Evolutionary conservation across 441 rosid species (phyloP).

Genomic region (Adansonia rubrostipa): DNA sequence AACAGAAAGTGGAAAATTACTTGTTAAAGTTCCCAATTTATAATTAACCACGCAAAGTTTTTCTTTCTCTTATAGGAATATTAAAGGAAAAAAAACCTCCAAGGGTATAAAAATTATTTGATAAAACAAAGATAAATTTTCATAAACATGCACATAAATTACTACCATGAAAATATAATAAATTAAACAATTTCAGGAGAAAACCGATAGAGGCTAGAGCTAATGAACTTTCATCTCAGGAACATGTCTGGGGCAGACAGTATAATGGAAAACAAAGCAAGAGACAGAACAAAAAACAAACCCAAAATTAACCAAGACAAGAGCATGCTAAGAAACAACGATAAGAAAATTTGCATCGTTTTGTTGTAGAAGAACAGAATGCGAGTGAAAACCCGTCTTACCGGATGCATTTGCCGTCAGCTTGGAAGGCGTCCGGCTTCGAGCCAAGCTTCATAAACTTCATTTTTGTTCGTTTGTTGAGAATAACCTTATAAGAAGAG

Average conservation of each 20-base stretch:
- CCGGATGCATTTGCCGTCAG: constrained; percentile 76
- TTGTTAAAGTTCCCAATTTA: constrained; percentile 11
- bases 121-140: neutral
- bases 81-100: neutral
- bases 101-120: neutral
- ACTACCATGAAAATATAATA: neutral
- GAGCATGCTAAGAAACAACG: constrained; percentile 3
- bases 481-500: constrained; percentile 25
- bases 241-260: constrained; percentile 23
- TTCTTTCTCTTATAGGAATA: neutral
- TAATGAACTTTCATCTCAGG: neutral
- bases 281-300: constrained; percentile 18
- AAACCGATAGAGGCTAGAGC: too few species aligned
- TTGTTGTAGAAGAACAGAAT: constrained; percentile 14
- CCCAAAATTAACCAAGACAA: neutral
- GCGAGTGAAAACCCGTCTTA: constrained; percentile 34
- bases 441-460: constrained; percentile 98
- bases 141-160: neutral
- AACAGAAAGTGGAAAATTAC: constrained; percentile 6
- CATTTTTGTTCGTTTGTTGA: constrained; percentile 47
- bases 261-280: constrained; percentile 16
- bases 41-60: constrained; percentile 18
- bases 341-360: neutral
- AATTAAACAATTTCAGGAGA: too few species aligned
- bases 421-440: constrained; percentile 86